phyloP scores from a whole-genome alignment of 176 grass and related monocot genomes.

The Oryza glumipatula region DNA sequence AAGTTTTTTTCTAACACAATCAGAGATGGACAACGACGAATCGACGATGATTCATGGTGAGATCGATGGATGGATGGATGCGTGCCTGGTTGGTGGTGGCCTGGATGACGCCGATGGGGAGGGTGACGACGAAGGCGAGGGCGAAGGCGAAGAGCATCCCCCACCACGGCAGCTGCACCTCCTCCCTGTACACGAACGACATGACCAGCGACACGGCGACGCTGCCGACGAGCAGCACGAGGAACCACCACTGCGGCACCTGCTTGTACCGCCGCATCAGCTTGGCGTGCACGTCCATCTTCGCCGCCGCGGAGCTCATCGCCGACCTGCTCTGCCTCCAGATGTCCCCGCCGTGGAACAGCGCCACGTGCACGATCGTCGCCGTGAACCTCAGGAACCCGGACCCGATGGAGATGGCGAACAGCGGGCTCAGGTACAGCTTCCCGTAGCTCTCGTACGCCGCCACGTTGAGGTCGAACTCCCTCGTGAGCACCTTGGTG shows the following conservation, averaged over 20 bases:
- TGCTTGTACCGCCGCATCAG: constrained; percentile 94
- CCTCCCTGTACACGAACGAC: constrained; percentile 79
- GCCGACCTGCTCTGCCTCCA: constrained; percentile 94
- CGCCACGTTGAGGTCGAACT: constrained; percentile 85
- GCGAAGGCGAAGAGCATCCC: constrained; percentile 95
- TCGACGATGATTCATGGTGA: not conserved
- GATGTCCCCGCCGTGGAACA: constrained; percentile 91
- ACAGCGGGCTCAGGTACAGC: constrained; percentile 95
- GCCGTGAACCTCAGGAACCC: constrained; percentile 91
- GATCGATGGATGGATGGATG: not conserved
- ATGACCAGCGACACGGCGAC: constrained; percentile 75
- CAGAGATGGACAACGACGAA: not conserved
- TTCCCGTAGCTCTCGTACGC: constrained; percentile 89
- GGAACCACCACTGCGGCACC: constrained; percentile 99
- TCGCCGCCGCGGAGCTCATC: constrained; percentile 38
- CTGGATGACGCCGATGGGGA: constrained; percentile 96
- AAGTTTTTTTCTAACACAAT: not conserved
- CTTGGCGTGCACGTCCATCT: constrained; percentile 79
- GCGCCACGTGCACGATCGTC: constrained; percentile 84
- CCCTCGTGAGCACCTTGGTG: constrained; percentile 77
- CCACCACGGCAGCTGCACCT: constrained; percentile 99
- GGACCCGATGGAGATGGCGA: constrained; percentile 96
- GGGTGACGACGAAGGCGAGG: constrained; percentile 83
- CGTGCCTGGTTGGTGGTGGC: constrained; percentile 95
- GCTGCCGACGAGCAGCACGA: constrained; percentile 79